Evolutionary conservation across 228 moss, liverwort and hornwort species (phyloP), one percentile per base, ranked within the genome.

Genomic region (Sphagnum magellanicum): DNA sequence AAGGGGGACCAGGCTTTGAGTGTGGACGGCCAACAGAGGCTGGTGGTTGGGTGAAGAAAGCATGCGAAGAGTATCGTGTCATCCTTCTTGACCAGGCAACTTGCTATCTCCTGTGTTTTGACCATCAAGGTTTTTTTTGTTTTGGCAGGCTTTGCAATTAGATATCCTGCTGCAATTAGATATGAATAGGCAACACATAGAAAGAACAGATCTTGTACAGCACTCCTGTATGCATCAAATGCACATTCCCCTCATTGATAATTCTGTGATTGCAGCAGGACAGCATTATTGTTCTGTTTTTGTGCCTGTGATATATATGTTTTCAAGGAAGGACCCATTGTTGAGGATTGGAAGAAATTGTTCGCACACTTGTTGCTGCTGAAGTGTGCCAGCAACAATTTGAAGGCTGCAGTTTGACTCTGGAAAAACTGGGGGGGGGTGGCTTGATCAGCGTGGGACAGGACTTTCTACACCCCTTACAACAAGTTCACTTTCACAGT

Each of bases 1-100:
- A 95, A 84, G 95, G 95, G 67, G 95, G 95, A 17, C 95, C 95
- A 16, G 95, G 95, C 9, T 95, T 82, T 71, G 95, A 95, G 74
- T 92, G 95, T 70, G 73, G 74, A 80, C 88, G 95, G 67, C 90
- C 82, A 48, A 75, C 90, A 61, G 95, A 95, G 60, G 83, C 92
- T 59, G 75, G 87, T 74, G 95, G 95, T 63, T 95, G 95, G 95
- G 72, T 95, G 69, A 90, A 92, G 70, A 92, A 89, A 81, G 95
- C 90, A 70, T 95, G 90, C 64, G 95, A 95, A 69, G 95, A 95
- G 78, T 89, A 90, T 75, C 90, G 90, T 67, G 87, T 95, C 53
- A 77, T 95, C 70, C 87, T 91, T 65, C 91, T 94, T 65, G 94
- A 94, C 74, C 94, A 91, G 94, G 94, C 77, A 94, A 52, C 64